Percentiles rank a stretch among this genome's conserved stretches.
Evolutionary conservation across 257 asterid species (phyloP).

Genomic region (Parsonsia alboflavescens): DNA sequence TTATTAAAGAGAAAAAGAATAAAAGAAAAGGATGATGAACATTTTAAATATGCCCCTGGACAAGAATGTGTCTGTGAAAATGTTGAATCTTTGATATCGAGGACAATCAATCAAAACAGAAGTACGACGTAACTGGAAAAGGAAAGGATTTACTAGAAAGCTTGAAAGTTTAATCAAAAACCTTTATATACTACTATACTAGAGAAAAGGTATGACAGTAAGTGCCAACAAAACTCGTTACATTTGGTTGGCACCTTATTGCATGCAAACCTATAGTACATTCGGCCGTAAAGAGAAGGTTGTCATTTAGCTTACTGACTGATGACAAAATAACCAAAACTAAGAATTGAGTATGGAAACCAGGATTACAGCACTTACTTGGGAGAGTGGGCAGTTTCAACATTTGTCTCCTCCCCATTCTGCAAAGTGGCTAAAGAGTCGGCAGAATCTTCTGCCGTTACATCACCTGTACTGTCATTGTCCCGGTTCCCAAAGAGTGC

Average conservation of each 20-base stretch:
- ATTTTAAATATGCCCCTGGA: too few species aligned
- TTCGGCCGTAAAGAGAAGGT: neutral
- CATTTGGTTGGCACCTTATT: constrained; percentile 7
- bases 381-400: constrained; percentile 26
- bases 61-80: too few species aligned
- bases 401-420: constrained; percentile 37
- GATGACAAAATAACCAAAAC: neutral
- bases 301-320: constrained; percentile 1
- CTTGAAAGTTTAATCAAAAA: constrained; percentile 1
- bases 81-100: too few species aligned
- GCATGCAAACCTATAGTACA: neutral
- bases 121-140: neutral
- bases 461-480: constrained; percentile 38
- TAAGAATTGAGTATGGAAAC: constrained; percentile 2
- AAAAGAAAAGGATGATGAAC: too few species aligned
- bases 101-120: neutral
- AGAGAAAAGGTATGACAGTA: neutral
- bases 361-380: constrained; percentile 21
- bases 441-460: constrained; percentile 58
- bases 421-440: constrained; percentile 30
- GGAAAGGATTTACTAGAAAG: neutral
- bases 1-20: neutral
- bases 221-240: neutral
- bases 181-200: neutral
- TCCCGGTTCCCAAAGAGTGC: constrained; percentile 51